Conservation (phyloP, 1,139 yeast genomes). For the Zygosaccharomyces sapae region DNA sequence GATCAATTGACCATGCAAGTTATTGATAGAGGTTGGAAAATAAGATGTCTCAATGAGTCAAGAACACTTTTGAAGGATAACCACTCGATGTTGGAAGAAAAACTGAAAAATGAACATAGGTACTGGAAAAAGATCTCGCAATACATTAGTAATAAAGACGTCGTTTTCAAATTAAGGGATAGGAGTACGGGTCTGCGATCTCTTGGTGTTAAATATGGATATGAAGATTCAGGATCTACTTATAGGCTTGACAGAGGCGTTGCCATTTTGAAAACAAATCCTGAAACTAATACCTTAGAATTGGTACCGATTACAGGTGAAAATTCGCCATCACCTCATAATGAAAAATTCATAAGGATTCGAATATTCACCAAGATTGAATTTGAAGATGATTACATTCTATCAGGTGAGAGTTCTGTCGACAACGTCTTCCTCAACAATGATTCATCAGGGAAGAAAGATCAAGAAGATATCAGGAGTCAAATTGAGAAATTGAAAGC, state of each 20-base stretch:
- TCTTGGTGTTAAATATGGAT: conserved; percentile 83
- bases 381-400: conserved; percentile 48
- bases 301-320: conserved; percentile 37
- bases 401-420: conserved; percentile 37
- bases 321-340: conserved; percentile 23
- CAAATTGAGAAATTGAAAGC: conserved; percentile 60
- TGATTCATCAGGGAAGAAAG: conserved; percentile 15
- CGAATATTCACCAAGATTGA: conserved; percentile 52
- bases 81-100: conserved; percentile 48
- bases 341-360: conserved; percentile 44
- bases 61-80: conserved; percentile 50
- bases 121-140: conserved; percentile 62
- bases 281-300: conserved; percentile 38
- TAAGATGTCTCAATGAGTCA: conserved; percentile 60
- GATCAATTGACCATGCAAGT: conserved; percentile 25
- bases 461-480: conserved; percentile 42
- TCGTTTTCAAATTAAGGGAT: conserved; percentile 64
- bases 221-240: conserved; percentile 82
- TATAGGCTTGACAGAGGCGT: conserved; percentile 66
- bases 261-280: conserved; percentile 53
- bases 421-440: conserved; percentile 19
- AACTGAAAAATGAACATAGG: conserved; percentile 56
- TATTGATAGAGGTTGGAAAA: conserved; percentile 82
- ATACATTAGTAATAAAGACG: conserved; percentile 57
- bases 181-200: conserved; percentile 44